A percentile compares a stretch with the other conserved stretches of the same genome.
phyloP scores from a whole-genome alignment of 1,284 basidiomycete species.

The Phylloboletellus chloephorus region DNA sequence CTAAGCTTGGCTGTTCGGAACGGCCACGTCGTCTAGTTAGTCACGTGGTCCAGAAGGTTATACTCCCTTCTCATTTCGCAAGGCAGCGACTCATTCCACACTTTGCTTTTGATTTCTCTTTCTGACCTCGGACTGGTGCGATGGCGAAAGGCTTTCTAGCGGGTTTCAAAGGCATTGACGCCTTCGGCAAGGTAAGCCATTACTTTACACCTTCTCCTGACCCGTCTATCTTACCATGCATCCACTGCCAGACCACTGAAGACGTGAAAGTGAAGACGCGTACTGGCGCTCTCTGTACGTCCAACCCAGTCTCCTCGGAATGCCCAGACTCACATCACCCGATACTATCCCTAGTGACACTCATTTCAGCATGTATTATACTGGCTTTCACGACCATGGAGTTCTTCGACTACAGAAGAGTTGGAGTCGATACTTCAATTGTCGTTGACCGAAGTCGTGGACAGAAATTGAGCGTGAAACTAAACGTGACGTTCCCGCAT shows the following conservation, averaged over 20 bases:
- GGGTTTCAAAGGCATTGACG: slow-evolving; percentile 83
- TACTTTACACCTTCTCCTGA: slow-evolving; percentile 1
- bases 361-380: slow-evolving; percentile 90
- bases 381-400: slow-evolving; percentile 88
- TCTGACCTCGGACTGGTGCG: slow-evolving; percentile 23
- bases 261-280: slow-evolving; percentile 97
- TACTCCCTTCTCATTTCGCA: neutral
- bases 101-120: slow-evolving; percentile 29
- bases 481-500: slow-evolving; percentile 94
- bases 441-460: slow-evolving; percentile 92
- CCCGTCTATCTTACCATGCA: slow-evolving; percentile 15
- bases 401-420: slow-evolving; percentile 90
- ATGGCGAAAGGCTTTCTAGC: slow-evolving; percentile 76
- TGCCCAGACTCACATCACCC: slow-evolving; percentile 2
- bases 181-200: slow-evolving; percentile 87
- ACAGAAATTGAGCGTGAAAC: slow-evolving; percentile 86
- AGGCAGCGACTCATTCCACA: slow-evolving; percentile 16
- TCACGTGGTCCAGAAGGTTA: slow-evolving; percentile 23
- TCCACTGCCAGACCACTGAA: slow-evolving; percentile 74
- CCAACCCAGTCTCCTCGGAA: neutral
- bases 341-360: slow-evolving; percentile 70
- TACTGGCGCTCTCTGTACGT: slow-evolving; percentile 84
- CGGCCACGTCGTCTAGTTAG: slow-evolving; percentile 22
- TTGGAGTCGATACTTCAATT: slow-evolving; percentile 84
- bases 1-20: neutral